Evolutionary conservation across 257 asterid species (phyloP).

Genomic region (Salvia hispanica): DNA sequence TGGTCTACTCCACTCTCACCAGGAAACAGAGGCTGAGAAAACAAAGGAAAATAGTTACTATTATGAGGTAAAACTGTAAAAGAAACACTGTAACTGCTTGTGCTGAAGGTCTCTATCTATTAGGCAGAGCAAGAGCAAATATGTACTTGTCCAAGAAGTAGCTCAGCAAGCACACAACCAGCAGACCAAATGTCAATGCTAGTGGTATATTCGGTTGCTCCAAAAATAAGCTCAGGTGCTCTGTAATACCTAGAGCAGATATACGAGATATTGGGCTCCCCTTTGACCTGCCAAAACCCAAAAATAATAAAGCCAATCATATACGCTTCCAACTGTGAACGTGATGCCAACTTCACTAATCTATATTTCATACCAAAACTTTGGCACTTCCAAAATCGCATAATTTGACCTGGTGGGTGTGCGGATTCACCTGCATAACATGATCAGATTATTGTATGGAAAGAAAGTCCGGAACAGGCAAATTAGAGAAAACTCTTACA

Average conservation of each 20-base stretch:
- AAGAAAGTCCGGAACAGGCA: not conserved
- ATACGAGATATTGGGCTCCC: constrained; percentile 86
- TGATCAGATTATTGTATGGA: constrained; percentile 22
- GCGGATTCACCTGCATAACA: constrained; percentile 72
- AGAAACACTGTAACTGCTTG: constrained; percentile 1
- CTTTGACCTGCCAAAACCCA: constrained; percentile 61
- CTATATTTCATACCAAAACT: constrained; percentile 62
- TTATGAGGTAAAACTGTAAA: constrained; percentile 33
- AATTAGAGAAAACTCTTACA: constrained; percentile 3
- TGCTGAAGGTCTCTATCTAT: constrained; percentile 14
- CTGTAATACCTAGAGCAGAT: constrained; percentile 87
- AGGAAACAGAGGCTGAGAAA: constrained; percentile 86
- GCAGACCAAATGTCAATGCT: constrained; percentile 84
- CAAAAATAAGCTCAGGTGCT: constrained; percentile 87
- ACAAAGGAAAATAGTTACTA: constrained; percentile 20
- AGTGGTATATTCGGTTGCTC: constrained; percentile 83
- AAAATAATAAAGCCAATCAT: constrained; percentile 18
- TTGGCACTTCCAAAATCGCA: constrained; percentile 93
- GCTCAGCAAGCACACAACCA: constrained; percentile 86
- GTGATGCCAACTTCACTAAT: constrained; percentile 17
- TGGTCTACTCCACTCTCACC: constrained; percentile 99
- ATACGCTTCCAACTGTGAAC: constrained; percentile 23
- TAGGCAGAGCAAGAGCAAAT: not conserved
- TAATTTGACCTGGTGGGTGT: constrained; percentile 78
- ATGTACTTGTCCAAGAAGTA: constrained; percentile 77